Evolutionary conservation across 1,284 basidiomycete species (phyloP), one percentile per base, ranked within the genome.

Genomic region (Cystobasidiaceae sp.): DNA sequence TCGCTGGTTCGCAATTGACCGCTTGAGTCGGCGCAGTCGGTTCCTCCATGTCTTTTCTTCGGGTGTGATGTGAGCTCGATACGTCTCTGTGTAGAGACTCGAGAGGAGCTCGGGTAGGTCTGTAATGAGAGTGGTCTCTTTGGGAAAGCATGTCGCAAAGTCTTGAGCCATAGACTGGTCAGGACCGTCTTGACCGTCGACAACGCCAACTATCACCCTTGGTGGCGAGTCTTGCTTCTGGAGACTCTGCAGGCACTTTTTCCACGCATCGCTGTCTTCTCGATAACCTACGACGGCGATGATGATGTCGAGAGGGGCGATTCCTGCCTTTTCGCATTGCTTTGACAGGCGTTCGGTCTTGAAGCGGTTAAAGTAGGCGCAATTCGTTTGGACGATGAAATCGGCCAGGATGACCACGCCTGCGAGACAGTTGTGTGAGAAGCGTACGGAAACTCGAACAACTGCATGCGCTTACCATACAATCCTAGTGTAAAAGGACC

Each of bases 401-500:
- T 52, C 50, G 13, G 50, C 50, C 50, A 52, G 41, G n/a, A 52
- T 52, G 33, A 52, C 50, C 1, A 52, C 50, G 50, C 50, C 50
- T 52, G 33, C 15, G n/a, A n/a, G n/a, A n/a, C n/a, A 28, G 49
- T 28, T n/a, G 30, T n/a, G 37, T 37, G 15, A 52, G 19, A 39
- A 39, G 17, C 17, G 39, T 9, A 4, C 27, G 19, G 19, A 52
- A 39, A 19, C 28, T 6, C 5, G 23, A 19, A 21, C 13, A 15
- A 11, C 19, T n/a, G 2, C 2, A 25, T 46, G 17, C 28, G 28
- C 50, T 52, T 23, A 52, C 50, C 50, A 25, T 52, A 52, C 13
- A 52, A 23, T 8, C 50, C 50, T 37, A 52, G 50, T 23, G 50
- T 37, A 25, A 52, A 52, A 19, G 50, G 50, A 34, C 50, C 50